Evolutionary conservation across 352 stramenopile genomes (phyloP), one percentile per base, ranked within the genome.

Genomic region (Phytophthora cactorum): DNA sequence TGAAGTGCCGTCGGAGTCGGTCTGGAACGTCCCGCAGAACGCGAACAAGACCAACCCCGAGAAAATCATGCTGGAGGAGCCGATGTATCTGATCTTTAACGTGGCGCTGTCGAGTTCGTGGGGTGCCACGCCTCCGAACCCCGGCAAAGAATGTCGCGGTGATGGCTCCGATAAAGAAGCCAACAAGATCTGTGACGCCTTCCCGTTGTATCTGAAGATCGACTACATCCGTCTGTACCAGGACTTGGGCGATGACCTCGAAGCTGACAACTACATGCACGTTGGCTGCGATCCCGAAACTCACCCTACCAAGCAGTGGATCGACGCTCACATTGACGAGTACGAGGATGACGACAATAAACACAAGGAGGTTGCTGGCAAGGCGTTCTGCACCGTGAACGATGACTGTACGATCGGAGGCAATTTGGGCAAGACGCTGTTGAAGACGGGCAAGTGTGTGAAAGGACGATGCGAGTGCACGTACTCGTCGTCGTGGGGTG

Each of bases 21-120:
- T 97, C n/a, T 54, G 17, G 29, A 57, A 77, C 15, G 44, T 77
- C 1, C 75, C 75, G 0, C 75, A 86, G 44, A 73, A 81, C 41
- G 15, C 44, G 0, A 69, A 70, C 25, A 71, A 66, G 34, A 82
- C 54, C 46, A 91, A 65, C 84, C 88, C 79, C 69, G 74, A 61
- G 74, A 95, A 75, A 75, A 87, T 70, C 60, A 97, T 98, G 75
- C 83, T 96, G 6, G 88, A 95, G 55, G 95, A 98, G 70, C 95
- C 95, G 5, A 89, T 86, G 41, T 98, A 97, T 65, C 45, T 98
- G 9, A 97, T 98, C 52, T 84, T 98, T 39, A 98, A 98, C 72
- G 95, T 92, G 1, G 95, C 93, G 6, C 78, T 98, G 15, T 97
- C 91, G 0, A 94, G 79, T 22, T 93, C 88, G 1, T 85, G 77